Conservation (phyloP, 2,329 filamentous ascomycete genomes). For the Fusarium tanahbumbuense region DNA sequence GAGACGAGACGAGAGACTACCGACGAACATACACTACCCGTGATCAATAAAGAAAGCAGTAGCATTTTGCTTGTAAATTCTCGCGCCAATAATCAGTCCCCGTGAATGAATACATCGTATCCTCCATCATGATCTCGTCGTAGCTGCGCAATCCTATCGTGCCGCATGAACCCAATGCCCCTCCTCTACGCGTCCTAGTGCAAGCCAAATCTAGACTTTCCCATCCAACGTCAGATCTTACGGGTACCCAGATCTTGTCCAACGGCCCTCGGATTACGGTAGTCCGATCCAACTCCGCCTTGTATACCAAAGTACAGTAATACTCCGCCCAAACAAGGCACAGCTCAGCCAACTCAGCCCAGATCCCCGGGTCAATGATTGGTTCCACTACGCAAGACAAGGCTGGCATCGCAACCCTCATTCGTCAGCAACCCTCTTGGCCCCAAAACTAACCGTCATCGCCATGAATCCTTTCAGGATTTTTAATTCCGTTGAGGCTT, state of each 20-base stretch:
- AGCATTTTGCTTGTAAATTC: background rate
- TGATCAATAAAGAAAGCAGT: background rate
- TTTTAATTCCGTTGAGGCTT: background rate
- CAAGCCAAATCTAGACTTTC: background rate
- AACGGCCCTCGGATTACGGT: background rate
- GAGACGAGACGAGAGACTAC: background rate
- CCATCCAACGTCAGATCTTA: background rate
- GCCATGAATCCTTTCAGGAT: constrained; percentile 3
- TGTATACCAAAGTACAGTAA: background rate
- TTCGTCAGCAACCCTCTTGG: background rate
- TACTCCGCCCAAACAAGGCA: background rate
- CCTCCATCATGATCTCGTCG: background rate
- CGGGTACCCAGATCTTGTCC: background rate
- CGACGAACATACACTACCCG: no score
- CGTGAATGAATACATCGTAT: background rate
- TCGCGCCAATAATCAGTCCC: background rate
- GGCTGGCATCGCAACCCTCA: background rate
- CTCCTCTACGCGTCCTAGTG: background rate
- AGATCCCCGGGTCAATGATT: background rate
- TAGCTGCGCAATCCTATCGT: background rate
- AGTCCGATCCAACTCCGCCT: background rate
- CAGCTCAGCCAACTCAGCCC: background rate
- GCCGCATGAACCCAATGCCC: background rate
- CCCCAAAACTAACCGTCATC: background rate
- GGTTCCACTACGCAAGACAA: background rate